Evolutionary conservation across 1,284 basidiomycete genomes (phyloP), one percentile per base, ranked within the genome.

Genomic region (Leccinum ponderosum): DNA sequence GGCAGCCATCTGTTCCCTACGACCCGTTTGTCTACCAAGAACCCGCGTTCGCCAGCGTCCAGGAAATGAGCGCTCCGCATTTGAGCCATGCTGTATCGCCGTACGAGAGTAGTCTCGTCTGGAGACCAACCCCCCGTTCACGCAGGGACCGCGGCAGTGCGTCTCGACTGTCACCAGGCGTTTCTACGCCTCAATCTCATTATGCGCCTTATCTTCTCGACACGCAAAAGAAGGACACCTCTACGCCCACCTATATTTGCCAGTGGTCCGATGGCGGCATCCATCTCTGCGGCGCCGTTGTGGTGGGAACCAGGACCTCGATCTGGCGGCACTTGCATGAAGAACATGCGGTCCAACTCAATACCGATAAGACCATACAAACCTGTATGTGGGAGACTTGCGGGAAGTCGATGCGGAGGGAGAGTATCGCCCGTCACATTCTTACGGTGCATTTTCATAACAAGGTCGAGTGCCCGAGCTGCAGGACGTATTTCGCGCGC

Each of bases 391-490:
- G 69, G 69, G 57, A 42, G 2, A 6, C 0, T 0, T 70, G 71
- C 27, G 2, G 12, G 12, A 70, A 39, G 11, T n/a, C 29, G 51
- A 70, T 70, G 71, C 64, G 44, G 1, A 60, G 44, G 50, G 71
- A 72, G 8, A 73, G 71, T 48, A 65, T 70, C 3, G 2, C 64
- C 0, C 71, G 69, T 1, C 69, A 73, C 3, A 31, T 72, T n/a
- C 59, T 73, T 14, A 29, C 66, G 0, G 62, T 70, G 0, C 69
- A 70, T 15, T 50, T 70, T 55, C 35, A 35, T 33, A 47, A 73
- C 56, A 72, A 63, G 53, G 71, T 62, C 3, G 20, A 9, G 15
- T 73, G 69, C 35, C 47, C 62, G 5, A 17, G 7, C 6, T 70
- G 68, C 47, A 44, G 51, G 5, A 55, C 53, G 22, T 12, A 9